Percentiles rank a stretch among this genome's conserved stretches.
Conservation (phyloP, 83 land plant genomes). For the Picea abies region DNA sequence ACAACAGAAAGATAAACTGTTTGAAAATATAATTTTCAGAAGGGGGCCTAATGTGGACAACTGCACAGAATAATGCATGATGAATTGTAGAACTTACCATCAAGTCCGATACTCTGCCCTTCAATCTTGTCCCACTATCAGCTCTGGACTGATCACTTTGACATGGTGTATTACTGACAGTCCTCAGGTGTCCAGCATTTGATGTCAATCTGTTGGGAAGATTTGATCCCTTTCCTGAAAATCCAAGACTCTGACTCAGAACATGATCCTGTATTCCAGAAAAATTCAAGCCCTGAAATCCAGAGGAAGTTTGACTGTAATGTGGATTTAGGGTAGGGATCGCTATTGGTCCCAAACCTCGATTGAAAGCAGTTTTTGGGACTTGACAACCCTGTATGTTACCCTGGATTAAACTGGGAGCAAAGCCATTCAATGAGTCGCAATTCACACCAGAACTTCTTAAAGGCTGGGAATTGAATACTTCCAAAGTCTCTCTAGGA, state of each 20-base stretch:
- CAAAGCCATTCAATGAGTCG: neutral
- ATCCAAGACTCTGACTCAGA: conserved; percentile 27
- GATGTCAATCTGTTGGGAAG: conserved; percentile 43
- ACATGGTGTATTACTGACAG: conserved; percentile 2
- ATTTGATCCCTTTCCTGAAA: conserved; percentile 39
- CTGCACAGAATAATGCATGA: conserved; percentile 15
- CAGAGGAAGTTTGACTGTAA: conserved; percentile 17
- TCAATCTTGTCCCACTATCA: conserved; percentile 26
- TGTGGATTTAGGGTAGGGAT: conserved; percentile 22
- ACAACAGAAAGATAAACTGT: conserved; percentile 46
- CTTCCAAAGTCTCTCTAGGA: conserved; percentile 1
- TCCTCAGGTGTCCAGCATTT: conserved; percentile 36
- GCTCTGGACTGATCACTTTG: conserved; percentile 16
- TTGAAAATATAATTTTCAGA: conserved; percentile 26
- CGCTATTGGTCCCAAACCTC: conserved; percentile 12
- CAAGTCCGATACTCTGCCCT: conserved; percentile 29
- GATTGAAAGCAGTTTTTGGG: conserved; percentile 14
- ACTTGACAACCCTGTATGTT: conserved; percentile 19
- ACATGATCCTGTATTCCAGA: conserved; percentile 20
- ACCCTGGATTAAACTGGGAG: neutral
- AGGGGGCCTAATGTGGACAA: conserved; percentile 8
- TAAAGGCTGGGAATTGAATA: conserved; percentile 10
- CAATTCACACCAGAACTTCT: neutral
- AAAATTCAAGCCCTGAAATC: conserved; percentile 9
- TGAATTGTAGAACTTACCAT: conserved; percentile 18